These are phyloP conservation scores for Colletotrichum tropicicola DNA, from an alignment of 2,329 filamentous ascomycete species.

Conservation along the genomic window DNA sequence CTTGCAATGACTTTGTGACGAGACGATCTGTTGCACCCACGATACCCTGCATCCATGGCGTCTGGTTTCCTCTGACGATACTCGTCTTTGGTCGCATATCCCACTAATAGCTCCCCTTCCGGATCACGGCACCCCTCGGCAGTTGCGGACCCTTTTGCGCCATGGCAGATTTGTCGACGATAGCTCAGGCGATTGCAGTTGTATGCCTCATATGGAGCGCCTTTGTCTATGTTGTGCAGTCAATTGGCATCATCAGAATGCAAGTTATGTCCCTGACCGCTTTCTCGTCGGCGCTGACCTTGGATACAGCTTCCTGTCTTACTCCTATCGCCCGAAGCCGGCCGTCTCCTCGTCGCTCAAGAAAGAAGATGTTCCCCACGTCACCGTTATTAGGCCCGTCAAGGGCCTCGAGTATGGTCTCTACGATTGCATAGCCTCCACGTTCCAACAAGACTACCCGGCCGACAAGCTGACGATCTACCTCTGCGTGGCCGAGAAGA, in stretches of 20 bases:
- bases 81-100: constrained; percentile 30
- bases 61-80: constrained; percentile 33
- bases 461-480: constrained; percentile 77
- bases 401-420: constrained; percentile 91
- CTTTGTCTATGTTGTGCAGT: constrained; percentile 62
- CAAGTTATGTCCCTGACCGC: constrained; percentile 41
- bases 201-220: constrained; percentile 62
- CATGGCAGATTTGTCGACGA: constrained; percentile 32
- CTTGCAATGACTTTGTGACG: not conserved
- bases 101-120: too few species aligned
- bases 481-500: constrained; percentile 80
- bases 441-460: constrained; percentile 86
- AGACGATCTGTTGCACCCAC: not conserved
- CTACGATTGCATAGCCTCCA: constrained; percentile 91
- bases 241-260: constrained; percentile 66
- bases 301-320: constrained; percentile 58
- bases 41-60: not conserved
- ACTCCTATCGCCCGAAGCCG: constrained; percentile 57
- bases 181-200: constrained; percentile 51
- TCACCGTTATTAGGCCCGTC: constrained; percentile 92
- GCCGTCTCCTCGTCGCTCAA: constrained; percentile 61
- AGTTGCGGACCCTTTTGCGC: not conserved
- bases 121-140: not conserved
- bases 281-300: not conserved
- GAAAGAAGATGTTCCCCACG: constrained; percentile 72